Conservation (phyloP, 2,329 filamentous ascomycete species). For the Nemania sp. region DNA sequence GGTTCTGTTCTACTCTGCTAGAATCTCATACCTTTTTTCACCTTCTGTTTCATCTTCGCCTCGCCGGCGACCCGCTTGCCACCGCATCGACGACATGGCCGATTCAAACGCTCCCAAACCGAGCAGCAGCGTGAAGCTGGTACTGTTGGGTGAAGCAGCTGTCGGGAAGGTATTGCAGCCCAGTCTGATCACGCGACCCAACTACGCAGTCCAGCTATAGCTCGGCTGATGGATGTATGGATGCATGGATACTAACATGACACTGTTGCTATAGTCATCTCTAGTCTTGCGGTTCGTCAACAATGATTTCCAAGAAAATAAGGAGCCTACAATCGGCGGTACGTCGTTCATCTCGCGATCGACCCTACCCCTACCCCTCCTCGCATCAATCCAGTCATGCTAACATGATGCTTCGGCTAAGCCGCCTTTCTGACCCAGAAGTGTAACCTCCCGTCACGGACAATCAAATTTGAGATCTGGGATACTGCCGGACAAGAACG, state of each 20-base stretch:
- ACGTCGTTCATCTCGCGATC: conserved; percentile 41
- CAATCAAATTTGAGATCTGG: conserved; percentile 96
- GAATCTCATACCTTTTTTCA: not conserved
- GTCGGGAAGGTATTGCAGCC: conserved; percentile 81
- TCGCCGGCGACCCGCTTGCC: conserved; percentile 7
- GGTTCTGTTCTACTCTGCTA: not conserved
- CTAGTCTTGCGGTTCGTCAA: conserved; percentile 98
- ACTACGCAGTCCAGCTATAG: not conserved
- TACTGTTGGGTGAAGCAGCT: conserved; percentile 94
- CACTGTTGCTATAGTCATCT: conserved; percentile 71
- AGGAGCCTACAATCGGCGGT: conserved; percentile 99
- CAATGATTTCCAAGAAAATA: conserved; percentile 99
- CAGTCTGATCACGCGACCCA: no score
- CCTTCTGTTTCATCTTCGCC: not conserved
- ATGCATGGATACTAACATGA: conserved; percentile 10
- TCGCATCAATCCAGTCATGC: conserved; percentile 16
- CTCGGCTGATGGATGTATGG: not conserved
- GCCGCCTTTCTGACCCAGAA: conserved; percentile 98
- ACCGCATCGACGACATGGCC: conserved; percentile 59
- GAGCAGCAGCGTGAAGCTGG: conserved; percentile 99
- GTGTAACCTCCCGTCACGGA: conserved; percentile 91
- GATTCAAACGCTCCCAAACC: conserved; percentile 83
- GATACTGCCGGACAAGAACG: conserved; percentile 98
- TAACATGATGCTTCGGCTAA: conserved; percentile 45
- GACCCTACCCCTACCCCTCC: not conserved